phyloP scores from a whole-genome alignment of 306 rosid species.

The Begonia fuchsioides region DNA sequence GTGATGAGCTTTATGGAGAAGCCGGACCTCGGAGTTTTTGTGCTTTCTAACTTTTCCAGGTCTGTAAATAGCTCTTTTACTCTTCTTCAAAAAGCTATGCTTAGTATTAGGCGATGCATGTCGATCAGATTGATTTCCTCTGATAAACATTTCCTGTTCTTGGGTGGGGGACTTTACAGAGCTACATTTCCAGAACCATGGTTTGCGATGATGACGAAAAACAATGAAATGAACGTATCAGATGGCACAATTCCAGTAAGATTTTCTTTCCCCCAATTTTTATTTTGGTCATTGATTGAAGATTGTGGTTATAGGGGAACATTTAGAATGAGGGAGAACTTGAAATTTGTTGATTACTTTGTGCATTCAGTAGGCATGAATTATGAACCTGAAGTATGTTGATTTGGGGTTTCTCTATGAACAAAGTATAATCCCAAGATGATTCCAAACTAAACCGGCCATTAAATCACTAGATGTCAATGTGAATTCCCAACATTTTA shows the following conservation, averaged over 20 bases:
- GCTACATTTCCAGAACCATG: slow-evolving; percentile 14
- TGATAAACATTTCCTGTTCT: not conserved
- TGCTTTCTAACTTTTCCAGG: slow-evolving; percentile 39
- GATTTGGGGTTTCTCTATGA: not conserved
- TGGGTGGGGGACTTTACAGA: slow-evolving; percentile 20
- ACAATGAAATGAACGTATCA: slow-evolving; percentile 21
- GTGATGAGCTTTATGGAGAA: slow-evolving; percentile 30
- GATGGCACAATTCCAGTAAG: slow-evolving; percentile 21
- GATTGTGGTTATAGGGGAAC: not conserved
- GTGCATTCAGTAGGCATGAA: not conserved
- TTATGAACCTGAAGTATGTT: not conserved
- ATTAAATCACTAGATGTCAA: not conserved
- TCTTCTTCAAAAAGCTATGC: not conserved
- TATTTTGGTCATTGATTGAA: not conserved
- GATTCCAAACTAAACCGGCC: not conserved
- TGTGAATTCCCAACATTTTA: not conserved
- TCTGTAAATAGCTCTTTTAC: slow-evolving; percentile 3
- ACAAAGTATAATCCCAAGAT: not conserved
- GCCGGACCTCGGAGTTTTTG: slow-evolving; percentile 20
- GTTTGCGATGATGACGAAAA: slow-evolving; percentile 14
- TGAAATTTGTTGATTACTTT: not conserved
- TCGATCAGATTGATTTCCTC: slow-evolving; percentile 2
- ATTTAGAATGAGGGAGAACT: not conserved
- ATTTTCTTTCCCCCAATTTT: not conserved
- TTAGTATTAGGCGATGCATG: not conserved